Base-by-base conservation (phyloP, 2,329 filamentous ascomycete species). In the Thelonectria olida region DNA sequence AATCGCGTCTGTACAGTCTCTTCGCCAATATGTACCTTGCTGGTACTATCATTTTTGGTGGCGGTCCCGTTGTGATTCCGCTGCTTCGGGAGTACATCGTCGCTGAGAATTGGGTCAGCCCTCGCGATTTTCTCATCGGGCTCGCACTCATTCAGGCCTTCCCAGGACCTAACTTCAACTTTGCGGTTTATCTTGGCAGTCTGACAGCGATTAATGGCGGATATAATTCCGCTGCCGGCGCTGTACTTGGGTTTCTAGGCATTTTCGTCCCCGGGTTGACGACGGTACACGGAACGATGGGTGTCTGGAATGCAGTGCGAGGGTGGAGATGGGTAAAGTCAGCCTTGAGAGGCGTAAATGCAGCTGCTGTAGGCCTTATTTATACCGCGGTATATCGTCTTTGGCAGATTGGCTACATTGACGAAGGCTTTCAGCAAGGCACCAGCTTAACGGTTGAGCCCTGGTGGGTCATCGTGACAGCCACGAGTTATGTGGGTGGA, bases 11-110 rank as follows among this genome's bases (percentile, higher is more conserved):
- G 0, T 87, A 87, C 66, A 80, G 84, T 48, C 82, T 93, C 22
- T 92, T 93, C 67, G 81, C 88, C 5, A 92, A 91, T 73, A 85
- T 93, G 76, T 92, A 90, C 68, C 85, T 92, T 0, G 90, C 90
- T 0, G 90, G 90, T 0, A 92, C 90, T 2, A 84, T 89, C 59
- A 89, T 88, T 64, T 87, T 89, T 50, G 88, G 88, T 4, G 87
- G 88, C 2, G 88, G 88, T 0, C 88, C 88, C 0, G 87, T 90
- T 1, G 88, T 90, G 0, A 89, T 90, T 44, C 88, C 88, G 0
- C 80, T 90, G 0, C 78, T 90, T 2, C 80, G 86, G 17, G 83
- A 88, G 61, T 87, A 86, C 66, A 79, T 92, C 34, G 90, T 92
- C 0, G 81, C 83, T 0, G 87, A 89, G 22, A 87, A 88, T 6